Evolutionary conservation across 108 stramenopile genomes (phyloP).

Genomic region (Cyclotella cryptica): DNA sequence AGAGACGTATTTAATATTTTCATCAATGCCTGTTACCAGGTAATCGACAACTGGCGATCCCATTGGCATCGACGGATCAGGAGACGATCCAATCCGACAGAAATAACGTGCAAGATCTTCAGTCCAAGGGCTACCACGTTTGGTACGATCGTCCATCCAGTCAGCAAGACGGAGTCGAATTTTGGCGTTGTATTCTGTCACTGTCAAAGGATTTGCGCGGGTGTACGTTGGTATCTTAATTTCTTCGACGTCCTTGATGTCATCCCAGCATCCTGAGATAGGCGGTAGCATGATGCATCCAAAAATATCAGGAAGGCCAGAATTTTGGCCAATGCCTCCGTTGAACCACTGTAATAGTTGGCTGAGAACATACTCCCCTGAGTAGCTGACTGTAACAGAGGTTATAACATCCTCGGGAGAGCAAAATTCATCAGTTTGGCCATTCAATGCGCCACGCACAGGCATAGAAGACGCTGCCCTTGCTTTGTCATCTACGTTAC

Average conservation of each 20-base stretch:
- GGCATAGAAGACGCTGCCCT: not conserved
- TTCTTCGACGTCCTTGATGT: slow-evolving; percentile 33
- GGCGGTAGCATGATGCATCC: slow-evolving; percentile 80
- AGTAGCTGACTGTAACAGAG: slow-evolving; percentile 75
- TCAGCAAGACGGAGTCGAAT: slow-evolving; percentile 71
- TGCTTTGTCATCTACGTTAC: not conserved
- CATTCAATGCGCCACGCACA: slow-evolving; percentile 5
- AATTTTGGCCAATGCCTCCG: slow-evolving; percentile 84
- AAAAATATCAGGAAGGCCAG: slow-evolving; percentile 75
- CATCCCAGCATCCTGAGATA: slow-evolving; percentile 56
- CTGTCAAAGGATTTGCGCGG: slow-evolving; percentile 32
- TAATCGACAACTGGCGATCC: slow-evolving; percentile 91
- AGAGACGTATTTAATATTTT: slow-evolving; percentile 62
- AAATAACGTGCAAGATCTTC: slow-evolving; percentile 70
- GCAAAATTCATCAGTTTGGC: slow-evolving; percentile 45
- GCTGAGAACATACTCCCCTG: slow-evolving; percentile 85
- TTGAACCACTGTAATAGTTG: slow-evolving; percentile 90
- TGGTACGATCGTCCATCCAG: slow-evolving; percentile 79
- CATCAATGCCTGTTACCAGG: slow-evolving; percentile 83
- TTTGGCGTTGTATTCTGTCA: slow-evolving; percentile 56
- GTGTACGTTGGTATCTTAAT: slow-evolving; percentile 40
- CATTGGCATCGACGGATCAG: slow-evolving; percentile 62
- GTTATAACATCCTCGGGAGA: slow-evolving; percentile 82
- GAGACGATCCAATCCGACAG: slow-evolving; percentile 31
- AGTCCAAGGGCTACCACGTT: slow-evolving; percentile 82